Conservation (phyloP, 1,284 basidiomycete species). For the Heterobasidion occidentale region DNA sequence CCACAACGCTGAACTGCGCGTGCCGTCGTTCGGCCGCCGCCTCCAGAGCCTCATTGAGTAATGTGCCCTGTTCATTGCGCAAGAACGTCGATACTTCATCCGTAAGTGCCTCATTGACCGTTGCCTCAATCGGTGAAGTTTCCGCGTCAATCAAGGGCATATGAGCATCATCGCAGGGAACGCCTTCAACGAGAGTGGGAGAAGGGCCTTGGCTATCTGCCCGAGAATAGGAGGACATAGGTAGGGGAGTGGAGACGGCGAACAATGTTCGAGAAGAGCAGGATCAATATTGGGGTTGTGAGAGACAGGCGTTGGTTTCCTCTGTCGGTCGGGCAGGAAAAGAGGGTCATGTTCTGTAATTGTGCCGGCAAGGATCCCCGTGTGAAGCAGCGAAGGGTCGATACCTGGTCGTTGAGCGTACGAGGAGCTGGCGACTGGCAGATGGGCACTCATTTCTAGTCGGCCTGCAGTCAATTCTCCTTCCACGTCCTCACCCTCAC, state of each 20-base stretch:
- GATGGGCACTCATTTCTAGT: background rate
- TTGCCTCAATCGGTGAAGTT: slow-evolving; percentile 31
- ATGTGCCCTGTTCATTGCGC: slow-evolving; percentile 44
- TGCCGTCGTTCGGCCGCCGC: slow-evolving; percentile 54
- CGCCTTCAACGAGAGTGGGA: background rate
- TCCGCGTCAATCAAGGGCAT: slow-evolving; percentile 4
- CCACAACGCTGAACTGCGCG: slow-evolving; percentile 41
- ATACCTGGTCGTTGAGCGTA: slow-evolving; percentile 18
- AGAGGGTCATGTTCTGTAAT: slow-evolving; percentile 24
- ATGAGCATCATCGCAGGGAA: slow-evolving; percentile 16
- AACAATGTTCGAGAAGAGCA: slow-evolving; percentile 31
- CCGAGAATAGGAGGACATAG: background rate
- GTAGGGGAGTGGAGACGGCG: slow-evolving; percentile 13
- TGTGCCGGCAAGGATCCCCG: slow-evolving; percentile 37
- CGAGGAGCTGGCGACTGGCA: background rate
- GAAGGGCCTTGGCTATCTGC: background rate
- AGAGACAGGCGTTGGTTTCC: slow-evolving; percentile 10
- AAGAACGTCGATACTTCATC: slow-evolving; percentile 63
- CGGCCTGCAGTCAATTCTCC: slow-evolving; percentile 10
- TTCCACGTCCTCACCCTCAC: slow-evolving; percentile 30
- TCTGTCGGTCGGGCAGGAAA: slow-evolving; percentile 22
- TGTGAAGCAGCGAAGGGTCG: slow-evolving; percentile 36
- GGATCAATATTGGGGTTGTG: slow-evolving; percentile 47
- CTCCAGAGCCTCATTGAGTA: slow-evolving; percentile 50
- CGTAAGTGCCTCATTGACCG: slow-evolving; percentile 45